Conservation (phyloP, 345 rosid species). For the Hirschfeldia incana region DNA sequence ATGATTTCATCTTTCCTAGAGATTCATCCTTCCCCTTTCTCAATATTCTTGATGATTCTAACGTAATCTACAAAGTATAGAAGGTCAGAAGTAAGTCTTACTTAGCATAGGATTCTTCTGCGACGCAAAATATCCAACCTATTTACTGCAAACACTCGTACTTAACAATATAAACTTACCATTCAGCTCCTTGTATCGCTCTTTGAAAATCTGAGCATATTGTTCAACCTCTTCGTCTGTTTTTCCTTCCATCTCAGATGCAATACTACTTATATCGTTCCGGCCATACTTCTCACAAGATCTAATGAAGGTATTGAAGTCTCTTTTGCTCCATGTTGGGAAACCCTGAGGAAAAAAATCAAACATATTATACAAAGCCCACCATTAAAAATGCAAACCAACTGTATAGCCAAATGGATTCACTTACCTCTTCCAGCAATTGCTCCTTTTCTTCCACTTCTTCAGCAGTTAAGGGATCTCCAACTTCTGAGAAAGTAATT, state of each 20-base stretch:
- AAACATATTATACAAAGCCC: slow-evolving; percentile 12
- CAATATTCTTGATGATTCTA: slow-evolving; percentile 95
- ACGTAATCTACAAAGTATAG: slow-evolving; percentile 61
- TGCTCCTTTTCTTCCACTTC: slow-evolving; percentile 96
- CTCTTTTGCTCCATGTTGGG: slow-evolving; percentile 97
- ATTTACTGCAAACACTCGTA: not conserved
- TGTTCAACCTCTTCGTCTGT: slow-evolving; percentile 90
- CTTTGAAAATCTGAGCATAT: slow-evolving; percentile 84
- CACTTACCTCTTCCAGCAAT: slow-evolving; percentile 80
- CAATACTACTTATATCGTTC: slow-evolving; percentile 72
- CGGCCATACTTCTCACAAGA: slow-evolving; percentile 99
- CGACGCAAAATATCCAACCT: slow-evolving; percentile 4
- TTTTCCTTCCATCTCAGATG: slow-evolving; percentile 96
- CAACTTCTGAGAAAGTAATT: slow-evolving; percentile 52
- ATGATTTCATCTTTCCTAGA: slow-evolving; percentile 96
- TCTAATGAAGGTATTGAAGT: slow-evolving; percentile 82
- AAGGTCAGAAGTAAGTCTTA: slow-evolving; percentile 11
- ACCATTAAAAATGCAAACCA: slow-evolving; percentile 22
- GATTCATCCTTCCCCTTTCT: slow-evolving; percentile 94
- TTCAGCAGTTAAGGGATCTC: slow-evolving; percentile 95
- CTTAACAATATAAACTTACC: slow-evolving; percentile 42
- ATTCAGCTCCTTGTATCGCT: slow-evolving; percentile 84
- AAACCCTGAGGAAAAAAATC: slow-evolving; percentile 59
- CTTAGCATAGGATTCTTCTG: not conserved
- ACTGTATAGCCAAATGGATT: slow-evolving; percentile 1